A percentile compares a stretch with the other conserved stretches of the same genome.
phyloP scores from a whole-genome alignment of 352 stramenopile genomes.

The Nothophytophthora sp. region DNA sequence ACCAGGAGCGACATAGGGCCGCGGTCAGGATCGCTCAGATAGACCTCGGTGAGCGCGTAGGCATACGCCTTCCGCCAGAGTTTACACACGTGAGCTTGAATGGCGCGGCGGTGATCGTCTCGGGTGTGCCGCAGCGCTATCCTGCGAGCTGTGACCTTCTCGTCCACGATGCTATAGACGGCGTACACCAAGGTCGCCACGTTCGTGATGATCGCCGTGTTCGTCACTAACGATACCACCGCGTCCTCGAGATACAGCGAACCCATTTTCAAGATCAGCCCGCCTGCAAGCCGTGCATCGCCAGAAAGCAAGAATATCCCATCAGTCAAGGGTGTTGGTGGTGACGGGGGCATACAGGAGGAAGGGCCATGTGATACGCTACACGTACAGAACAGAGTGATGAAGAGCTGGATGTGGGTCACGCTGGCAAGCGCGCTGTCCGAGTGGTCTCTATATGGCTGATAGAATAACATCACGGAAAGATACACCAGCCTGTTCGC shows the following conservation, averaged over 20 bases:
- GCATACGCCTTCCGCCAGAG: conserved; percentile 62
- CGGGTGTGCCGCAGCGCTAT: conserved; percentile 27
- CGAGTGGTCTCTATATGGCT: conserved; percentile 63
- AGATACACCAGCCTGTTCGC: conserved; percentile 73
- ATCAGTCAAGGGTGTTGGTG: too few relatives aligned
- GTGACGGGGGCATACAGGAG: too few relatives aligned
- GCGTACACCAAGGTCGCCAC: conserved; percentile 50
- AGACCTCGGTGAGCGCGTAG: conserved; percentile 60
- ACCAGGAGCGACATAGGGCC: conserved; percentile 58
- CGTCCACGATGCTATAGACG: conserved; percentile 55
- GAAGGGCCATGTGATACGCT: too few relatives aligned
- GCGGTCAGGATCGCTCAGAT: conserved; percentile 43
- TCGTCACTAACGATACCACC: conserved; percentile 53
- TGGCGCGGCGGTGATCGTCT: conserved; percentile 48
- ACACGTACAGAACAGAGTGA: conserved; percentile 75
- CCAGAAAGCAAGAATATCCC: background rate
- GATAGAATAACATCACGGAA: conserved; percentile 69
- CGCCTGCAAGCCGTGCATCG: conserved; percentile 27
- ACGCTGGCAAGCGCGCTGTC: conserved; percentile 65
- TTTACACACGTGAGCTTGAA: conserved; percentile 44
- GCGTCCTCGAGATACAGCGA: conserved; percentile 39
- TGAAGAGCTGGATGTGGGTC: conserved; percentile 77
- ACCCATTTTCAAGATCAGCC: conserved; percentile 71
- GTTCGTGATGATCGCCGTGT: conserved; percentile 55
- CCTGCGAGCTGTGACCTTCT: conserved; percentile 34